Base-by-base conservation (phyloP, 495 filamentous ascomycete species). In the Aeminium ludgeri region DNA sequence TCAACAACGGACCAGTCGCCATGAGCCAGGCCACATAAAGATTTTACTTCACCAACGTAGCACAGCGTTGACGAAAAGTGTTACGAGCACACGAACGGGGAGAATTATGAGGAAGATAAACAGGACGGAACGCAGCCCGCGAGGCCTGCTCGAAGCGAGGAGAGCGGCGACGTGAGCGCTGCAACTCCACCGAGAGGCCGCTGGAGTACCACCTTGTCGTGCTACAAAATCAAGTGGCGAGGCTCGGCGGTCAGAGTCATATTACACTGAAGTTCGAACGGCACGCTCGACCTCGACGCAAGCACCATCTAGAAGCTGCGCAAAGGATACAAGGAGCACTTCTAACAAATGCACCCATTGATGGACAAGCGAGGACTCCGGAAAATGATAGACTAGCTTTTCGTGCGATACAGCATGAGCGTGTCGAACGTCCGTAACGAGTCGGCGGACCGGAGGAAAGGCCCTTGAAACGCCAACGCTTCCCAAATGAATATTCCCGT, bases 281-380 rank as follows among this genome's bases (percentile, higher is more conserved):
- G 76, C 27, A 63, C 69, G 10, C 61, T 84, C 11, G 79, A 76
- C 37, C 68, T 91, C 37, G 70, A 78, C 40, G 52, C 64, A 15
- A 59, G 56, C 10, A 81, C 69, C 2, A 65, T 92, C 8, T 64
- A 64, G 42, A 66, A 62, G 30, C 78, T 85, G 30, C 68, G 78
- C 29, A 50, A 69, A 11, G 81, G 75, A 56, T 97, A 84, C 55
- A 61, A 84, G 52, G 57, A 75, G 3, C 69, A 91, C 53, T 78
- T 97, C 30, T 80, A 93, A 49, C 81, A 74, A 40, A 72, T 97
- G 55, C 89, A 96, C 56, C 89, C 89, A 10, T 86, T 96, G 53
- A 67, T 97, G 29, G 65, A 79, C 49, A 63, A 67, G 35, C 50
- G 51, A 3, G 59, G 61, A 12, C 52, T 80, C 12, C 52, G 55